phyloP scores from a whole-genome alignment of 768 basidiomycete species.

The Lenzites betulinus region DNA sequence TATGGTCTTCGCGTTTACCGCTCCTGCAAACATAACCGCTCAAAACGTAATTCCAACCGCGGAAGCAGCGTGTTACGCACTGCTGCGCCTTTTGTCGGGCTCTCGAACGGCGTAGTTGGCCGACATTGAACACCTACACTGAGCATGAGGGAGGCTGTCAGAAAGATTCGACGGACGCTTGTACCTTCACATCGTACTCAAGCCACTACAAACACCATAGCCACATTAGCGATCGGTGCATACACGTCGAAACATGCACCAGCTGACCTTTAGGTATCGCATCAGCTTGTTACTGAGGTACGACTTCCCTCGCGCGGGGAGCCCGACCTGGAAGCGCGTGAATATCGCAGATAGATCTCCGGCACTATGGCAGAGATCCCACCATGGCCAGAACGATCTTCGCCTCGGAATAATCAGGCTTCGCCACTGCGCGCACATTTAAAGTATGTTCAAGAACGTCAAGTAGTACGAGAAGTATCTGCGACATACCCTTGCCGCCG shows the following conservation, averaged over 20 bases:
- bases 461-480: constrained; percentile 1
- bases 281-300: constrained; percentile 97
- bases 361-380: constrained; percentile 16
- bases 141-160: neutral
- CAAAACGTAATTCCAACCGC: too few relatives aligned
- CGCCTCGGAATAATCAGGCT: constrained; percentile 97
- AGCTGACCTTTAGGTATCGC: constrained; percentile 84
- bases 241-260: neutral
- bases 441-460: neutral
- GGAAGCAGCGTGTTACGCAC: constrained; percentile 39
- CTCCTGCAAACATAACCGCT: constrained; percentile 44
- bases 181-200: constrained; percentile 92
- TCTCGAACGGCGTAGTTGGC: constrained; percentile 86
- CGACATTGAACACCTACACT: constrained; percentile 93
- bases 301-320: constrained; percentile 98
- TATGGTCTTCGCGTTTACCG: constrained; percentile 89
- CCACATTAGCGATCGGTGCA: neutral
- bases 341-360: neutral
- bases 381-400: constrained; percentile 99
- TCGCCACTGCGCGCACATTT: constrained; percentile 61
- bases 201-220: constrained; percentile 84
- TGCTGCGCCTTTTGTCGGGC: constrained; percentile 79
- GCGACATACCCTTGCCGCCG: constrained; percentile 73
- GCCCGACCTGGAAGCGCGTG: constrained; percentile 65
- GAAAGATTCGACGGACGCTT: neutral